A percentile compares a stretch with the other conserved stretches of the same genome.
phyloP scores from a whole-genome alignment of 805 yeast species.

The Yamadazyma sp. region DNA sequence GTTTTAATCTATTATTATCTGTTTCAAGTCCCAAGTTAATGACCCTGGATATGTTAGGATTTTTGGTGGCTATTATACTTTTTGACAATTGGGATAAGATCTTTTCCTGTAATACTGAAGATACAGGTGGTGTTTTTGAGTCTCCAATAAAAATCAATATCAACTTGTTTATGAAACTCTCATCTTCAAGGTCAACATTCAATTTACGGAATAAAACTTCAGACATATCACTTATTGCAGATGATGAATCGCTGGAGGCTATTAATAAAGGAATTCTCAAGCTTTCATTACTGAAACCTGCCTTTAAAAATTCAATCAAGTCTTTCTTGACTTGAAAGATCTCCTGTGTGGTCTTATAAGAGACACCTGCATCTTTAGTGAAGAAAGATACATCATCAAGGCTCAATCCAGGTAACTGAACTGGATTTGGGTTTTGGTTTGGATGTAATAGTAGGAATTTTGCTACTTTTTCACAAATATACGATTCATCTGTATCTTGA shows the following conservation, averaged over 20 bases:
- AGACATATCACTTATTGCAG: slow-evolving; percentile 55
- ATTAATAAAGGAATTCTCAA: slow-evolving; percentile 52
- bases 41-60: slow-evolving; percentile 42
- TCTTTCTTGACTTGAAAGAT: slow-evolving; percentile 30
- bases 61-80: slow-evolving; percentile 50
- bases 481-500: slow-evolving; percentile 40
- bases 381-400: slow-evolving; percentile 56
- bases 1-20: slow-evolving; percentile 48
- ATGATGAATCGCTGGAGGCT: slow-evolving; percentile 60
- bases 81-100: slow-evolving; percentile 49
- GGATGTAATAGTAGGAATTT: slow-evolving; percentile 60
- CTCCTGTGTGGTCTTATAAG: slow-evolving; percentile 46
- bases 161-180: slow-evolving; percentile 40
- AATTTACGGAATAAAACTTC: slow-evolving; percentile 49
- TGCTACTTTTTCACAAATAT: slow-evolving; percentile 46
- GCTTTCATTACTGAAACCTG: slow-evolving; percentile 35
- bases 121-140: slow-evolving; percentile 51
- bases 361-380: slow-evolving; percentile 65
- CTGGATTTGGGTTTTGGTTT: slow-evolving; percentile 20
- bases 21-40: slow-evolving; percentile 61
- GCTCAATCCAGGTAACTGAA: slow-evolving; percentile 61
- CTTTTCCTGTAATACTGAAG: slow-evolving; percentile 50
- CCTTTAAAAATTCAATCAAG: slow-evolving; percentile 37
- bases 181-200: slow-evolving; percentile 50
- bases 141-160: slow-evolving; percentile 53